Base-by-base conservation (phyloP, 202 grass and related monocot genomes). In the Saccharum hybrid region DNA sequence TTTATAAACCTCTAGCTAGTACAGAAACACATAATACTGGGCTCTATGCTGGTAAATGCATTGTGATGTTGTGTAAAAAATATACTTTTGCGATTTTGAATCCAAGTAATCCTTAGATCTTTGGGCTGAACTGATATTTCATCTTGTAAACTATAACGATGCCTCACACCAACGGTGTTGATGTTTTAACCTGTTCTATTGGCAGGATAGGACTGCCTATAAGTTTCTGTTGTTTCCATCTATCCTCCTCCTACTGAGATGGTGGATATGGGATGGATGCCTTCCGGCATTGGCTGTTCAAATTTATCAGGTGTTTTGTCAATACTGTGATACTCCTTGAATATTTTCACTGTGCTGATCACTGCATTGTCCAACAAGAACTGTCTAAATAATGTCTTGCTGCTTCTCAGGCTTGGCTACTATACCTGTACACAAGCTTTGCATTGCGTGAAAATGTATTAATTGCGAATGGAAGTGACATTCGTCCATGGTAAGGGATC, bases 381-480 rank as follows among this genome's bases (percentile, higher is more conserved):
- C 30, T 18, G 38, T 60, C 64, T 77, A 77, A 87, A 57, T 8
- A 81, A 12, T 72, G n/a, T 68, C 11, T 66, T 66, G 28, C 42
- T 56, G 70, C 14, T 74, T 89, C 72, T 68, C 83, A 99, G 96
- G 91, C 93, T 88, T 99, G 96, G 93, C 78, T 99, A 72, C 79
- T 99, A 78, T 94, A 89, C 74, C 91, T 99, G 26, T 99, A 99
- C 86, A 92, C 93, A 84, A 94, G 89, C 69, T 93, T 98, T 84
- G 96, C 93, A 74, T 90, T 98, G 86, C 89, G 96, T 56, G 96
- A 98, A 77, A 98, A 98, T 83, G 86, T 98, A 61, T 94, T 98
- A 75, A 91, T 92, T 82, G 93, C 95, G 76, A 98, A 98, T 86
- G 96, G 96, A 87, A 98, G 96, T 33, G 96, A 98, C 78, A 98